Conservation (phyloP, 495 filamentous ascomycete genomes). For the Aspergillus biplanus region DNA sequence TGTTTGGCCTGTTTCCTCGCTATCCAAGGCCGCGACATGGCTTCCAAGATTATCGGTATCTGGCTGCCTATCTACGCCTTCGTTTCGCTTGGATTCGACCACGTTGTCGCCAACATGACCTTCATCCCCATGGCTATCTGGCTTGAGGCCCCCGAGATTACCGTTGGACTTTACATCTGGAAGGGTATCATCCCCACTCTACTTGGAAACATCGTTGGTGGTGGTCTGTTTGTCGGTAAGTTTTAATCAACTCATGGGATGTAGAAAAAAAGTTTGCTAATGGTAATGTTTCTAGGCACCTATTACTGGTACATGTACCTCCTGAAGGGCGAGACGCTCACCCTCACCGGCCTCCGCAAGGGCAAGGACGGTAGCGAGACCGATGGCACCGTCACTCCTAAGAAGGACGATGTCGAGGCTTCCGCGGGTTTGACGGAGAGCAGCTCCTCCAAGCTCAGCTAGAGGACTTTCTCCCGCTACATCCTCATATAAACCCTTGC, state of each 20-base stretch:
- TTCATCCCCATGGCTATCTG: slow-evolving; percentile 63
- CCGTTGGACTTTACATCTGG: slow-evolving; percentile 63
- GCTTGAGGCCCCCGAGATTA: slow-evolving; percentile 51
- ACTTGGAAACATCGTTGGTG: slow-evolving; percentile 63
- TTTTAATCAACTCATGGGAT: not conserved
- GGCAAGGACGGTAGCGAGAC: slow-evolving; percentile 9
- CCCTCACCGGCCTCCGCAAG: slow-evolving; percentile 25
- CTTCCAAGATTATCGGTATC: slow-evolving; percentile 62
- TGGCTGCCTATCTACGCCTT: slow-evolving; percentile 67
- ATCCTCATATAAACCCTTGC: too few species aligned
- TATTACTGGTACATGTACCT: slow-evolving; percentile 60
- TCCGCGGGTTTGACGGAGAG: slow-evolving; percentile 18
- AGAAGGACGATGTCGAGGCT: slow-evolving; percentile 33
- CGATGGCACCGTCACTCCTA: slow-evolving; percentile 11
- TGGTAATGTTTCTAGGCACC: slow-evolving; percentile 37
- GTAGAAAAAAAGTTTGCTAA: not conserved
- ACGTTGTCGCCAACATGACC: slow-evolving; percentile 69
- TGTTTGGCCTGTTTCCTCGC: slow-evolving; percentile 62
- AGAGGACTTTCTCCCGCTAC: not conserved
- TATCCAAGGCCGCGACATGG: slow-evolving; percentile 57
- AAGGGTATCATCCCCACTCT: slow-evolving; percentile 64
- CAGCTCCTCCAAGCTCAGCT: not conserved
- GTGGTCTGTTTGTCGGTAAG: slow-evolving; percentile 51
- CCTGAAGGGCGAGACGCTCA: slow-evolving; percentile 28
- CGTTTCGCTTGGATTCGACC: slow-evolving; percentile 61